Conservation (phyloP, 2,329 filamentous ascomycete species). For the Pseudocercospora crystallina region DNA sequence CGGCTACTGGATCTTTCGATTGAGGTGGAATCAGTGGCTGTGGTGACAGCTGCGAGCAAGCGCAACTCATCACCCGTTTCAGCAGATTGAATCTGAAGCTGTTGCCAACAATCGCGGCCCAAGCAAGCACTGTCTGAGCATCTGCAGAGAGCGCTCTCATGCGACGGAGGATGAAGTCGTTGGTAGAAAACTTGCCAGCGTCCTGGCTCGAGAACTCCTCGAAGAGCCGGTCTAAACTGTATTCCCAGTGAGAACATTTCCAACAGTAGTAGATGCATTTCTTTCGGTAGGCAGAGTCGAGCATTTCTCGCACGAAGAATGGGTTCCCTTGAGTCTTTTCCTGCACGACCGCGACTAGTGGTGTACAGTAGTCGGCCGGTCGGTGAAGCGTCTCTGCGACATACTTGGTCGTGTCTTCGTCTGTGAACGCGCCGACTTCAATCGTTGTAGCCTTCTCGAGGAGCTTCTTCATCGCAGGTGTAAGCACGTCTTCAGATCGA, state of each 20-base stretch:
- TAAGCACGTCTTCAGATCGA: slow-evolving; percentile 41
- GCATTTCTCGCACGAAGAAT: slow-evolving; percentile 89
- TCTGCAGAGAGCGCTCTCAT: slow-evolving; percentile 72
- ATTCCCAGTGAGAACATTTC: slow-evolving; percentile 77
- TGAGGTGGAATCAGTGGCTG: slow-evolving; percentile 54
- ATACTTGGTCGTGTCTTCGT: slow-evolving; percentile 78
- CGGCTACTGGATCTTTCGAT: slow-evolving; percentile 69
- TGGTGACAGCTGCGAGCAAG: slow-evolving; percentile 60
- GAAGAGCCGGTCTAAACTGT: slow-evolving; percentile 81
- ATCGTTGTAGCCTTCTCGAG: slow-evolving; percentile 61
- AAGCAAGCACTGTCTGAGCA: slow-evolving; percentile 77
- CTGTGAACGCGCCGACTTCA: slow-evolving; percentile 68
- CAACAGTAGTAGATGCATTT: slow-evolving; percentile 91
- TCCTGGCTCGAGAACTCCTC: slow-evolving; percentile 77
- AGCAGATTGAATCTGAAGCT: slow-evolving; percentile 82
- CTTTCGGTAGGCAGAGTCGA: slow-evolving; percentile 81
- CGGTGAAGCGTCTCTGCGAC: slow-evolving; percentile 79
- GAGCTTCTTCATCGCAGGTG: slow-evolving; percentile 38
- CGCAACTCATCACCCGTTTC: slow-evolving; percentile 71
- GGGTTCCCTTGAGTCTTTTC: slow-evolving; percentile 89
- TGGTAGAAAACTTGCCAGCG: slow-evolving; percentile 77
- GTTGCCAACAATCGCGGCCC: slow-evolving; percentile 80
- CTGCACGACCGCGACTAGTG: slow-evolving; percentile 79
- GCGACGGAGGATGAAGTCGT: slow-evolving; percentile 76
- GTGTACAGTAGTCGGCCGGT: slow-evolving; percentile 64